phyloP scores from a whole-genome alignment of 495 filamentous ascomycete species.

The Cudoniella acicularis region DNA sequence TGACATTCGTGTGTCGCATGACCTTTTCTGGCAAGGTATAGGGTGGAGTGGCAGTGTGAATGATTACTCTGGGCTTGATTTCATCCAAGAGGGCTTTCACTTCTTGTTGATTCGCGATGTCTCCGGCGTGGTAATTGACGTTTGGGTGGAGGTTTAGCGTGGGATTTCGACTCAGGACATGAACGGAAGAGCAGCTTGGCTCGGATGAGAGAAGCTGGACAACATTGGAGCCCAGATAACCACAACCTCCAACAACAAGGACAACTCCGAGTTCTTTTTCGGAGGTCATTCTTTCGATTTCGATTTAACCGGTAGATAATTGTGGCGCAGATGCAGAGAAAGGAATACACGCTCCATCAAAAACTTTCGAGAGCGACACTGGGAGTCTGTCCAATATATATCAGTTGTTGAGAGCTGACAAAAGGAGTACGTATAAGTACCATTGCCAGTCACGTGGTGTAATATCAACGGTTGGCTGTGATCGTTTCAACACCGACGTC shows the following conservation, averaged over 20 bases:
- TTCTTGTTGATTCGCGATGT: neutral
- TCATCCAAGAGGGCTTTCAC: neutral
- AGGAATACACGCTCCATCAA: no score
- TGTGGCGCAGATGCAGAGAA: no score
- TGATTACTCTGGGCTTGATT: constrained; percentile 1
- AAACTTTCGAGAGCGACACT: neutral
- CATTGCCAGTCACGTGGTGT: neutral
- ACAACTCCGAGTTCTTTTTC: neutral
- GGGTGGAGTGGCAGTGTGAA: neutral
- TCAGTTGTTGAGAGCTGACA: neutral
- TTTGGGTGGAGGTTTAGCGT: neutral
- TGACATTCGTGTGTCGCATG: constrained; percentile 68
- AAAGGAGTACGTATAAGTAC: neutral
- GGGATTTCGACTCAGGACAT: neutral
- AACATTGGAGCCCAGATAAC: neutral
- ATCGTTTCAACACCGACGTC: neutral
- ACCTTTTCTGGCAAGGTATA: neutral
- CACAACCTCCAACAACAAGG: neutral
- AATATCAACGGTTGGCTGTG: neutral
- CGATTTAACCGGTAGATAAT: no score
- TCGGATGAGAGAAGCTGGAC: neutral
- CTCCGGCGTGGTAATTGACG: neutral
- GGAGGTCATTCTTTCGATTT: neutral
- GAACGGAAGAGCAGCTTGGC: neutral
- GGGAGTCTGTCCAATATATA: neutral